These are phyloP conservation scores for Metschnikowia baotianmanensis DNA, from an alignment of 805 yeast genomes.

Conservation along the genomic window DNA sequence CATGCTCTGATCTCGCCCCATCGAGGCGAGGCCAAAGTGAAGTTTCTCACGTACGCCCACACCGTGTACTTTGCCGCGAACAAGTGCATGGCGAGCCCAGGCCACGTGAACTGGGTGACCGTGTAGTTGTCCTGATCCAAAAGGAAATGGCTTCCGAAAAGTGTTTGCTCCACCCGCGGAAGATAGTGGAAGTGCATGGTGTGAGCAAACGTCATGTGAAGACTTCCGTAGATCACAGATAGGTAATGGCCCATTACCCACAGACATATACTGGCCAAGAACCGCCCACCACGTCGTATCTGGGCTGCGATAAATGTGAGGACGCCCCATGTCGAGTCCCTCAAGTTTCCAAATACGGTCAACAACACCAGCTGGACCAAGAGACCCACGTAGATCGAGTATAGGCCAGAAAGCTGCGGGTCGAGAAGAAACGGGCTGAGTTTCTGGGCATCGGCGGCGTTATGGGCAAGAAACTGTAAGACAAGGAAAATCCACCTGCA, in stretches of 20 bases:
- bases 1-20: not conserved
- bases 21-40: slow-evolving; percentile 1
- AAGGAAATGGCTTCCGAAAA: slow-evolving; percentile 6
- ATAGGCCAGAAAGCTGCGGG: slow-evolving; percentile 9
- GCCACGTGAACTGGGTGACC: slow-evolving; percentile 7
- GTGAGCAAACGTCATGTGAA: no score
- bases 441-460: not conserved
- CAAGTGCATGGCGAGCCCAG: slow-evolving; percentile 12
- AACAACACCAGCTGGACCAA: slow-evolving; percentile 4
- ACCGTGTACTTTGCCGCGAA: slow-evolving; percentile 11
- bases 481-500: slow-evolving; percentile 4
- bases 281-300: no score
- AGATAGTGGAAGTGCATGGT: slow-evolving; percentile 6
- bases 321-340: slow-evolving; percentile 6
- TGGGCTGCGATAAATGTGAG: slow-evolving; percentile 10
- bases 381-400: slow-evolving; percentile 13
- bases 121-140: not conserved
- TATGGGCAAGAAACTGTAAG: not conserved
- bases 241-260: no score
- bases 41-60: slow-evolving; percentile 6
- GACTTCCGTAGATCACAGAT: no score
- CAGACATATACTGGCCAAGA: no score
- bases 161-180: slow-evolving; percentile 7
- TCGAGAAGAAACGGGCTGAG: no score
- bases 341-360: slow-evolving; percentile 1